A percentile compares a stretch with the other conserved stretches of the same genome.
phyloP scores from a whole-genome alignment of 1,284 basidiomycete species.

The Irpex sp. region DNA sequence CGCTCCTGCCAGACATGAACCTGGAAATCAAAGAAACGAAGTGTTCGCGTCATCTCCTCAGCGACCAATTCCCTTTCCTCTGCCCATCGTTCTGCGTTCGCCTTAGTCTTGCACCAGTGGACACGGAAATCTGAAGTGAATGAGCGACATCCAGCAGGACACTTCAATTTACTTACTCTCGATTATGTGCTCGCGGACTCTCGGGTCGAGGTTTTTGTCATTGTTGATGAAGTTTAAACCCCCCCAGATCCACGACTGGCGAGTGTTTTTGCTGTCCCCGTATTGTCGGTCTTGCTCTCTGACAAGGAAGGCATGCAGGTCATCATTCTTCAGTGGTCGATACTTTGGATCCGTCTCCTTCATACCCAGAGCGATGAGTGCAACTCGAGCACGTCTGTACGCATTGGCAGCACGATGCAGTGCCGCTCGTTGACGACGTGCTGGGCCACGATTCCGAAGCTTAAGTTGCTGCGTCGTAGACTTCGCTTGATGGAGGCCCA shows the following conservation, averaged over 20 bases:
- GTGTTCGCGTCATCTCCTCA: slow-evolving; percentile 3
- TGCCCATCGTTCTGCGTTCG: neutral
- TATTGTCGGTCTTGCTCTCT: neutral
- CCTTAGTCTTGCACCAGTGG: slow-evolving; percentile 8
- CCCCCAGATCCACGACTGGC: slow-evolving; percentile 17
- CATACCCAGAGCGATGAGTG: neutral
- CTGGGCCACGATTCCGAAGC: slow-evolving; percentile 9
- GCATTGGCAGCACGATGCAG: slow-evolving; percentile 3
- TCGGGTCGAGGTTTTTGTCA: slow-evolving; percentile 2
- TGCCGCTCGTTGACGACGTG: neutral
- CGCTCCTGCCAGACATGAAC: neutral
- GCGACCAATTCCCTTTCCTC: slow-evolving; percentile 1
- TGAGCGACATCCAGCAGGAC: no score
- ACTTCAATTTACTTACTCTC: slow-evolving; percentile 9
- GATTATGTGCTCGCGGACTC: slow-evolving; percentile 5
- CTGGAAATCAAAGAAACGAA: neutral
- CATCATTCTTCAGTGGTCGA: slow-evolving; percentile 1
- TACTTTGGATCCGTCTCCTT: neutral
- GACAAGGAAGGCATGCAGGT: slow-evolving; percentile 8
- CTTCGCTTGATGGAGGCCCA: neutral
- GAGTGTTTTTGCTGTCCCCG: slow-evolving; percentile 9
- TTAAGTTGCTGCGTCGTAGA: slow-evolving; percentile 1
- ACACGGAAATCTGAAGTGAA: slow-evolving; percentile 2
- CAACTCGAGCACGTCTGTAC: neutral
- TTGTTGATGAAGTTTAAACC: slow-evolving; percentile 7